Evolutionary conservation across 805 yeast genomes (phyloP).

Genomic region (Candida jianshihensis): DNA sequence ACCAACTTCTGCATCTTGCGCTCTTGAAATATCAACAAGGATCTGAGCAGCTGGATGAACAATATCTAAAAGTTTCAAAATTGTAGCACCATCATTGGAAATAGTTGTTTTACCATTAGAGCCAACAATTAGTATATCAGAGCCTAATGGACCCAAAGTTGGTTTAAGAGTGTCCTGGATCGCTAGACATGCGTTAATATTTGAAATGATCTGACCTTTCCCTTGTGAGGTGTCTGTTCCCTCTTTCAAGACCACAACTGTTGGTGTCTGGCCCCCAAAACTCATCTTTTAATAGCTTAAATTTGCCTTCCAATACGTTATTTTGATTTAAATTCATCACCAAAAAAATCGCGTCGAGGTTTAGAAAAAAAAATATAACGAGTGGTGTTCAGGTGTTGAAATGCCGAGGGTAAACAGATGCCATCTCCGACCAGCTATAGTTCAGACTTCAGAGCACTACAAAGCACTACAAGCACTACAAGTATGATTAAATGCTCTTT

Average conservation of each 20-base stretch:
- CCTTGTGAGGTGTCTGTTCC: slow-evolving; percentile 98
- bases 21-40: slow-evolving; percentile 86
- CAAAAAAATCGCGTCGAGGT: slow-evolving; percentile 1
- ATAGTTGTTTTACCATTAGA: slow-evolving; percentile 84
- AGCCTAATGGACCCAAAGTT: slow-evolving; percentile 95
- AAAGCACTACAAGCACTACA: no score
- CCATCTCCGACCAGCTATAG: no score
- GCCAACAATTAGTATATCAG: slow-evolving; percentile 86
- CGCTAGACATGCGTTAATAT: slow-evolving; percentile 95
- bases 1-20: slow-evolving; percentile 97
- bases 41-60: slow-evolving; percentile 99
- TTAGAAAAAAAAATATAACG: background rate
- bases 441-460: no score
- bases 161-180: slow-evolving; percentile 93
- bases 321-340: no score
- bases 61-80: slow-evolving; percentile 82
- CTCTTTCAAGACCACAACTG: slow-evolving; percentile 95
- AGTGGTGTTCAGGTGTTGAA: background rate
- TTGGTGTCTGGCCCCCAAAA: slow-evolving; percentile 90
- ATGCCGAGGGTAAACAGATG: background rate
- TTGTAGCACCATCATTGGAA: slow-evolving; percentile 98
- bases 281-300: slow-evolving; percentile 42
- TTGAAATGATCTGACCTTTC: slow-evolving; percentile 87
- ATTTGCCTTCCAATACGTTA: no score
- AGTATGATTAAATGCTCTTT: no score